A percentile compares a stretch with the other conserved stretches of the same genome.
Conservation (phyloP, 805 yeast genomes). For the Lipomyces spencermartinsiae region DNA sequence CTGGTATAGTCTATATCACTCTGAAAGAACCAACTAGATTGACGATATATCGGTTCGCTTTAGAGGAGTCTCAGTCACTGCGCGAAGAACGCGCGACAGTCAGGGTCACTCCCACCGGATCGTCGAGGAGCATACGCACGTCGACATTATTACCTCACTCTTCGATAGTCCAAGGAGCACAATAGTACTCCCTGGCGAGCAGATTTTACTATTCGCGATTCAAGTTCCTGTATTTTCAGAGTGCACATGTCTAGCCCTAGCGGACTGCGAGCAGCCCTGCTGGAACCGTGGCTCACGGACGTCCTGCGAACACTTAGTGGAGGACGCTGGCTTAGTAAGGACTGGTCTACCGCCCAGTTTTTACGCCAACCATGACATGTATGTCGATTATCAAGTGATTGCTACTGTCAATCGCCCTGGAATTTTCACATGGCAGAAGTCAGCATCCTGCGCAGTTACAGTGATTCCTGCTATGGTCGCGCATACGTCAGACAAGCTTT, state of each 20-base stretch:
- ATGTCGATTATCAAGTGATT: constrained; percentile 16
- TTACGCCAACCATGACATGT: constrained; percentile 1
- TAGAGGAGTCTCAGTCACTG: constrained; percentile 20
- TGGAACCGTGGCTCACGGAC: not conserved
- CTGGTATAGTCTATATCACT: constrained; percentile 13
- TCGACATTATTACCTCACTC: constrained; percentile 6
- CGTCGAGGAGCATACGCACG: constrained; percentile 16
- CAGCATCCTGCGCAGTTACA: not conserved
- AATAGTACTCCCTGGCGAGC: constrained; percentile 10
- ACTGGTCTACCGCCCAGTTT: constrained; percentile 20
- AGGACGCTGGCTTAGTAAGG: constrained; percentile 5
- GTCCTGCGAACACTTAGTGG: not conserved
- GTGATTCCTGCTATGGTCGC: constrained; percentile 14
- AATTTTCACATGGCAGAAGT: constrained; percentile 4
- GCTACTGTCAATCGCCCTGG: constrained; percentile 20
- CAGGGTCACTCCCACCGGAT: not conserved
- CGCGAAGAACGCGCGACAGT: not conserved
- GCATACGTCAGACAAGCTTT: not conserved
- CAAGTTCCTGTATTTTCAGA: constrained; percentile 22
- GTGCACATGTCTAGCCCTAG: constrained; percentile 11
- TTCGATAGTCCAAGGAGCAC: not conserved
- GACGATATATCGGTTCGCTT: constrained; percentile 23
- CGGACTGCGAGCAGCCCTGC: not conserved
- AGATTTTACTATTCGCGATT: constrained; percentile 2
- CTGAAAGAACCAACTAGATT: constrained; percentile 12